Evolutionary conservation across 176 grass and related monocot genomes (phyloP), one percentile per base, ranked within the genome.

Genomic region (Ampelocalamus luodianensis): DNA sequence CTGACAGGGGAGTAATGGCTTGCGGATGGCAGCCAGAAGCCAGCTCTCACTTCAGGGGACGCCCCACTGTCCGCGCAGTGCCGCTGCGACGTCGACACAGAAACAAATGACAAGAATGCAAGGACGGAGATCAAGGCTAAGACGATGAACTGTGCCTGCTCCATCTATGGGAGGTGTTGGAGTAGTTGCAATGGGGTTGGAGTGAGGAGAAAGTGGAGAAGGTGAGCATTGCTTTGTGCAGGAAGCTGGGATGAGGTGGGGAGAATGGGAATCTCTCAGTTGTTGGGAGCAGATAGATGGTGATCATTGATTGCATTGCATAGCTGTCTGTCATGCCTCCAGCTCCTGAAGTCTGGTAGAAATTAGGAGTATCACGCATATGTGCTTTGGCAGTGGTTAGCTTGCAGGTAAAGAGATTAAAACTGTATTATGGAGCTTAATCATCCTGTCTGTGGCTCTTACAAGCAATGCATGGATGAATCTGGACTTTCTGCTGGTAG

Each of bases 1-100:
- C 56, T 76, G 68, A 91, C 49, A 72, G 91, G 89, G 18, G 77
- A 96, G 65, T 93, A 90, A 46, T 38, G 87, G 59, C 78, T 73
- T 37, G 82, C 69, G 36, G 72, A 88, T 5, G 87, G 74, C 48
- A 83, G 79, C 94, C 94, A 96, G 85, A 80, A 90, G 14, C 89
- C 94, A 23, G 89, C 89, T 90, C 89, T 91, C 65, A 93, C 85
- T 62, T 60, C 80, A 13, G 32, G 50, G 44, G 70, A 34, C 6
- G 63, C 71, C n/a, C 46, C 71, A 53, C 23, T 72, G 72, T 79
- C 71, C 1, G 11, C 55, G 10, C 76, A 88, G 22, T 76, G 83
- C 63, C 53, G 78, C 20, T 68, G 46, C 15, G 8, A 55, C 0
- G 49, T 55, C 4, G 68, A 80, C 18, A 24, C n/a, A 29, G 85